A percentile compares a stretch with the other conserved stretches of the same genome.
Evolutionary conservation across 2,329 filamentous ascomycete species (phyloP).

Genomic region (Leptographium galeiforme): DNA sequence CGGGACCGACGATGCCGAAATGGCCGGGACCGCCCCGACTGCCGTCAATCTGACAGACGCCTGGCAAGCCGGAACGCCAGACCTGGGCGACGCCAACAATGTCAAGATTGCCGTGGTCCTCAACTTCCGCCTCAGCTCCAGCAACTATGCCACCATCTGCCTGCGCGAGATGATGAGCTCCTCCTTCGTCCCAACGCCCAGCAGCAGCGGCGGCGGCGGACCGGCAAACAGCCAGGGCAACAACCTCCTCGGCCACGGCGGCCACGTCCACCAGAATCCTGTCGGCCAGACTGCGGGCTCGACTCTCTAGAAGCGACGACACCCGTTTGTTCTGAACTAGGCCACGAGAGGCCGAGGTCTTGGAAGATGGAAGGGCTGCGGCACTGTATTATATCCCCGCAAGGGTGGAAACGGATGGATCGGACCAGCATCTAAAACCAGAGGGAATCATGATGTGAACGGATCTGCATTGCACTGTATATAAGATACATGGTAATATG

Average conservation of each 20-base stretch:
- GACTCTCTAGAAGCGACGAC: background rate
- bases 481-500: too few relatives aligned
- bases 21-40: background rate
- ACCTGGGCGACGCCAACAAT: constrained; percentile 8
- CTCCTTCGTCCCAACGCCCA: background rate
- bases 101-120: constrained; percentile 22
- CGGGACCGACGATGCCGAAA: background rate
- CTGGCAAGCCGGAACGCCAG: constrained; percentile 7
- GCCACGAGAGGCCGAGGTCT: background rate
- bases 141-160: constrained; percentile 25
- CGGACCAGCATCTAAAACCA: background rate
- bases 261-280: background rate
- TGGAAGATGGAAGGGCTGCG: background rate
- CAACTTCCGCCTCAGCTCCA: constrained; percentile 22
- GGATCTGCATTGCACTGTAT: too few relatives aligned
- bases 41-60: constrained; percentile 9
- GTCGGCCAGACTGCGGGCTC: background rate
- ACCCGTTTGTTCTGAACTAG: background rate
- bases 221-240: background rate
- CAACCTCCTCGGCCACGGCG: constrained; percentile 1
- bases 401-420: background rate
- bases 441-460: too few relatives aligned
- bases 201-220: background rate
- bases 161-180: constrained; percentile 21
- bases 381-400: too few relatives aligned